phyloP scores from a whole-genome alignment of 2,329 filamentous ascomycete species.

The Trichophyton schoenleinii region DNA sequence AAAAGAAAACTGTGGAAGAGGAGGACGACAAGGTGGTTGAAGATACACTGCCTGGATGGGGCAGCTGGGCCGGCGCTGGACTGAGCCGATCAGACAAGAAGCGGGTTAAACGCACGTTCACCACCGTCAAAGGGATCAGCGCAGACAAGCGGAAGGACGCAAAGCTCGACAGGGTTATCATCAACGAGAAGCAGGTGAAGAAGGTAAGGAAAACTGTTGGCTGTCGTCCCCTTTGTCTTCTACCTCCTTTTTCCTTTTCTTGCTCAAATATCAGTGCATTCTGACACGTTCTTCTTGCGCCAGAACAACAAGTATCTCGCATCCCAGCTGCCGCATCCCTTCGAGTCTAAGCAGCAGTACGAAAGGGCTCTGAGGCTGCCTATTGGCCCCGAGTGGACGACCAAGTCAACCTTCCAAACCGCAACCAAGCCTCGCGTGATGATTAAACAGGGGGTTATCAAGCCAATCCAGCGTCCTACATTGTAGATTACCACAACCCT shows the following conservation, averaged over 20 bases:
- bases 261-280: background rate
- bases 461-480: conserved; percentile 69
- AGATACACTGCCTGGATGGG: conserved; percentile 87
- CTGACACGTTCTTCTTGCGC: background rate
- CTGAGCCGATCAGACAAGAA: conserved; percentile 58
- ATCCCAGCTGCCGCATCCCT: conserved; percentile 71
- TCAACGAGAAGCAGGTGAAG: conserved; percentile 80
- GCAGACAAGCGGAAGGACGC: conserved; percentile 66
- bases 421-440: conserved; percentile 79
- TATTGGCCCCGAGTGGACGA: conserved; percentile 87
- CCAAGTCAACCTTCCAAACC: conserved; percentile 88
- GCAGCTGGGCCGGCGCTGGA: conserved; percentile 76
- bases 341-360: conserved; percentile 77
- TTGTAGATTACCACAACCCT: conserved; percentile 24
- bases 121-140: conserved; percentile 54
- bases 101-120: conserved; percentile 34
- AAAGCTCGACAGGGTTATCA: conserved; percentile 71
- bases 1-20: conserved; percentile 55
- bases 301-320: conserved; percentile 81
- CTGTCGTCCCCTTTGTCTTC: background rate
- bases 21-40: conserved; percentile 76
- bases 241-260: background rate
- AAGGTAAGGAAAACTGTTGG: conserved; percentile 49
- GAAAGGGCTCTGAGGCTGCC: conserved; percentile 77
- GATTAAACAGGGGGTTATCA: conserved; percentile 81